These are phyloP conservation scores for Xylariaceae sp. DNA, from an alignment of 2,329 filamentous ascomycete species.

Conservation along the genomic window DNA sequence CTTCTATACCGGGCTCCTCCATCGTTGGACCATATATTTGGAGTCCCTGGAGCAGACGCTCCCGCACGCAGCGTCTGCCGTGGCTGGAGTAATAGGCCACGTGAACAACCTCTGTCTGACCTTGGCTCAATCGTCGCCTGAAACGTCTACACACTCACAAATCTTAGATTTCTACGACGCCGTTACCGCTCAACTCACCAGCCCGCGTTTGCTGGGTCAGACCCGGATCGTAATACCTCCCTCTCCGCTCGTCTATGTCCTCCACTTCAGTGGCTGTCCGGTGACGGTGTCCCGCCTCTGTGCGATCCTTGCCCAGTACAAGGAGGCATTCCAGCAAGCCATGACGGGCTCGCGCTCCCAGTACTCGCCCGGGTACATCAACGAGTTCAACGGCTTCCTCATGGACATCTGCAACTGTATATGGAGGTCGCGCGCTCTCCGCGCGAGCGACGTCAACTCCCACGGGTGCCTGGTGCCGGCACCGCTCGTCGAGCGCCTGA, in stretches of 20 bases:
- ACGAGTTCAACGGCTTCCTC: slow-evolving; percentile 72
- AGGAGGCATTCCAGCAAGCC: slow-evolving; percentile 60
- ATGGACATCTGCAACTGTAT: slow-evolving; percentile 83
- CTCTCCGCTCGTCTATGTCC: slow-evolving; percentile 58
- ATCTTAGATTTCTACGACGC: slow-evolving; percentile 66
- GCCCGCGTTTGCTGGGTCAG: slow-evolving; percentile 40
- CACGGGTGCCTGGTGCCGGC: slow-evolving; percentile 45
- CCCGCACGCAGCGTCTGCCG: slow-evolving; percentile 26
- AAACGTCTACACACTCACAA: slow-evolving; percentile 39
- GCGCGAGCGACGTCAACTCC: slow-evolving; percentile 54
- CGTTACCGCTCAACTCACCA: slow-evolving; percentile 47
- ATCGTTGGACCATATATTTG: slow-evolving; percentile 46
- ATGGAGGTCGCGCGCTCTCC: slow-evolving; percentile 70
- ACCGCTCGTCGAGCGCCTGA: slow-evolving; percentile 36
- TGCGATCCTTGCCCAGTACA: slow-evolving; percentile 63
- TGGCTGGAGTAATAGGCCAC: slow-evolving; percentile 38
- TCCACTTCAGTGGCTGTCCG: slow-evolving; percentile 59
- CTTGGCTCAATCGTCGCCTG: slow-evolving; percentile 46
- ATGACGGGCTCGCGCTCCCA: slow-evolving; percentile 17
- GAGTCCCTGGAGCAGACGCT: slow-evolving; percentile 31
- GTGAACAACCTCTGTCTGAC: slow-evolving; percentile 51
- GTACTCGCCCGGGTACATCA: slow-evolving; percentile 54
- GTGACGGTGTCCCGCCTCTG: slow-evolving; percentile 62
- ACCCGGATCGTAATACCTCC: slow-evolving; percentile 64
- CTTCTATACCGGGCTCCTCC: slow-evolving; percentile 62